Evolutionary conservation across 345 rosid genomes (phyloP).

Genomic region (Garcia nutans): DNA sequence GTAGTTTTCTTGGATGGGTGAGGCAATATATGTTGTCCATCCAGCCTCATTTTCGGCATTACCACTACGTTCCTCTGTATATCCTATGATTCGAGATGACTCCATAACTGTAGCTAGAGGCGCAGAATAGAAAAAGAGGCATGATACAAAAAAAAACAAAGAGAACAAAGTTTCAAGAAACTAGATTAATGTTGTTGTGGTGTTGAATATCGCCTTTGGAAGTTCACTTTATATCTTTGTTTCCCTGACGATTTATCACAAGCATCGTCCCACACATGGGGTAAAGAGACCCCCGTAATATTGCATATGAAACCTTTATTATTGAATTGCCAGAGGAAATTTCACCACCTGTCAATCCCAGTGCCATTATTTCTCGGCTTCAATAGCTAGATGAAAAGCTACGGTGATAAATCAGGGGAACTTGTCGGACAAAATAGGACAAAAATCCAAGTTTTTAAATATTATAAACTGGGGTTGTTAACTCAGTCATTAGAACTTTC

Average conservation of each 20-base stretch:
- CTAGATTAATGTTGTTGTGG: conserved; percentile 6
- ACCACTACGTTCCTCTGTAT: conserved; percentile 34
- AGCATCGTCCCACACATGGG: conserved; percentile 17
- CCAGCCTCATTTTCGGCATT: conserved; percentile 54
- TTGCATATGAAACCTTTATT: conserved; percentile 35
- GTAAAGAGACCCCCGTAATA: conserved; percentile 20
- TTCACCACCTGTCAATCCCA: conserved; percentile 47
- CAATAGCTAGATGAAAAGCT: conserved; percentile 48
- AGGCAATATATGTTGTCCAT: conserved; percentile 65
- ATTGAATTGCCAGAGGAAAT: conserved; percentile 40
- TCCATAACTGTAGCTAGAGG: conserved; percentile 41
- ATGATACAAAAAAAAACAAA: conserved; percentile 20
- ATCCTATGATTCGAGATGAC: conserved; percentile 39
- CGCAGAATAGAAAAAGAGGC: conserved; percentile 16
- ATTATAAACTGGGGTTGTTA: conserved; percentile 17
- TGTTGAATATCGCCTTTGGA: background rate
- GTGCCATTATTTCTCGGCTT: conserved; percentile 45
- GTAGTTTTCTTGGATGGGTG: conserved; percentile 33
- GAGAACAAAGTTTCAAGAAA: conserved; percentile 10
- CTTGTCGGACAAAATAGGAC: conserved; percentile 21
- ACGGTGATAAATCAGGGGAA: conserved; percentile 43
- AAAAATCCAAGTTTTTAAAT: conserved; percentile 10
- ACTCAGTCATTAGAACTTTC: conserved; percentile 11
- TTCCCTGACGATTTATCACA: conserved; percentile 11
- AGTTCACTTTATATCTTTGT: conserved; percentile 10